Evolutionary conservation across 371 early-diverging fungal genomes (phyloP), one percentile per base, ranked within the genome.

Genomic region (Haplosporangium sp.): DNA sequence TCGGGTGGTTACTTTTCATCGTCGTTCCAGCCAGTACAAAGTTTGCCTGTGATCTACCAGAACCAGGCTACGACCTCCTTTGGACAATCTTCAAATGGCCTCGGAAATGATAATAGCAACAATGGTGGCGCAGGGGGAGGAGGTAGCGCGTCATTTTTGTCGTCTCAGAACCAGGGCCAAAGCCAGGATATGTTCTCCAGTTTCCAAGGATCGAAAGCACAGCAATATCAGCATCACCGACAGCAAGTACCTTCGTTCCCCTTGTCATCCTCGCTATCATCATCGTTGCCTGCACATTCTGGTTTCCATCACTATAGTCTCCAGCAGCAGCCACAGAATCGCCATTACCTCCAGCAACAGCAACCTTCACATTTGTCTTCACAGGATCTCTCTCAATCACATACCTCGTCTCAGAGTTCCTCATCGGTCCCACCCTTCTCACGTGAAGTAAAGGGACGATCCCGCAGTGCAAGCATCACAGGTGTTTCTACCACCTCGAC

Each of bases 1-100:
- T 13, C 18, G 45, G n/a, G 47, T 21, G 61, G 67, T 20, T 67
- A 59, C 48, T 67, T 67, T 38, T 60, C 67, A 5, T 55, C 61
- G 0, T 66, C 63, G 9, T 73, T 73, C 43, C 73, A 73, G 38
- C 67, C 73, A 20, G 29, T 41, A 12, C 62, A 41, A 13, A 73
- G 62, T 41, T 29, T 67, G 59, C 67, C 73, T 5, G 59, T 45
- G 6, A 58, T 58, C 12, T 73, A 62, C 14, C 73, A 73, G 53
- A 59, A 59, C 14, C 73, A 73, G 20, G 40, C 53, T 36, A 47
- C 59, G 41, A 41, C 42, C n/a, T 37, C 48, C 18, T 20, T 16
- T 20, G 12, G 21, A 58, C 51, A 58, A 4, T 16, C 16, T 23
- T 41, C 45, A 14, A 29, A 23, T 20, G 23, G 20, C 40, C 45